A percentile compares a stretch with the other conserved stretches of the same genome.
These are phyloP conservation scores for Tulasnella sp. DNA, from an alignment of 768 basidiomycete species.

Conservation along the genomic window DNA sequence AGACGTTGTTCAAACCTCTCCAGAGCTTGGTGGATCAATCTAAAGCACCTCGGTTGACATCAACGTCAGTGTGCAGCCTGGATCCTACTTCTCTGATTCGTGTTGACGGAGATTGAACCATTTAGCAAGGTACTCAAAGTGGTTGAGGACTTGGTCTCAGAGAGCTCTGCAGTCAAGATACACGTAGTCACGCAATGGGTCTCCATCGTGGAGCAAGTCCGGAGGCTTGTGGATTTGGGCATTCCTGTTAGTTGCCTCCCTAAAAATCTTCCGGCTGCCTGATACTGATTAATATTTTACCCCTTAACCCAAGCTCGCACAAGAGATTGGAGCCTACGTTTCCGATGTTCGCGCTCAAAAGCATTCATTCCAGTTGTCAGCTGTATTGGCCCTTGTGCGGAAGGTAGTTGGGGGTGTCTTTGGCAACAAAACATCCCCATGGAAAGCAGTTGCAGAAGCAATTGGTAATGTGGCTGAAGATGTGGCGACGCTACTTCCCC, in stretches of 20 bases:
- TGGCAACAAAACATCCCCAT: conserved; percentile 56
- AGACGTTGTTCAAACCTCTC: conserved; percentile 71
- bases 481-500: conserved; percentile 56
- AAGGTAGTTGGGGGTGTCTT: conserved; percentile 60
- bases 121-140: conserved; percentile 78
- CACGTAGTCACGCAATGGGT: conserved; percentile 65
- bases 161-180: conserved; percentile 59
- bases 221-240: conserved; percentile 82
- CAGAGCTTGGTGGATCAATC: conserved; percentile 74
- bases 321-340: conserved; percentile 80
- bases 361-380: conserved; percentile 61
- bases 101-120: background rate
- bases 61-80: conserved; percentile 43
- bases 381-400: conserved; percentile 59
- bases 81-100: background rate
- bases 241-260: conserved; percentile 51
- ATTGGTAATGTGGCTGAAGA: conserved; percentile 63
- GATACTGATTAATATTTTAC: background rate
- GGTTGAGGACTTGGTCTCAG: conserved; percentile 66
- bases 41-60: conserved; percentile 45
- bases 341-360: conserved; percentile 70
- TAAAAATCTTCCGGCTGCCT: too few relatives aligned
- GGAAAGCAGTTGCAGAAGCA: conserved; percentile 66
- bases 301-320: conserved; percentile 56
- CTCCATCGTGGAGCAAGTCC: conserved; percentile 56